Conservation (phyloP, 2,329 filamentous ascomycete species). For the Kalmusia sp. region DNA sequence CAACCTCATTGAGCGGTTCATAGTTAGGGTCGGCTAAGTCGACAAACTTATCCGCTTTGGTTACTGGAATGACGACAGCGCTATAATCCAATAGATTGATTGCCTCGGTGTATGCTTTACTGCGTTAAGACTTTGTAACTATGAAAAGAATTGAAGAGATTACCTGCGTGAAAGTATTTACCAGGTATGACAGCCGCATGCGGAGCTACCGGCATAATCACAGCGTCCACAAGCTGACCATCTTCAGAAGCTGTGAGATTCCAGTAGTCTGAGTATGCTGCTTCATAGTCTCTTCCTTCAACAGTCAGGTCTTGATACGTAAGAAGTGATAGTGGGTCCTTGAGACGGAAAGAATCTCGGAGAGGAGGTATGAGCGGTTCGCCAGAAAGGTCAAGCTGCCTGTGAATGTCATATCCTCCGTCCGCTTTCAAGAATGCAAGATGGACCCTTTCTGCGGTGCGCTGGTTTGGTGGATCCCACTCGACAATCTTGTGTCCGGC, state of each 20-base stretch:
- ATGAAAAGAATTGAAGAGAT: background rate
- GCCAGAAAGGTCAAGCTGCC: constrained; percentile 39
- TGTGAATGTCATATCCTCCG: constrained; percentile 36
- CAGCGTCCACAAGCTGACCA: constrained; percentile 43
- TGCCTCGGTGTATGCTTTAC: constrained; percentile 39
- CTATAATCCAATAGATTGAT: constrained; percentile 42
- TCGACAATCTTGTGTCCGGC: constrained; percentile 30
- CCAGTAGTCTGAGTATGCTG: constrained; percentile 49
- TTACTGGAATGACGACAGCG: constrained; percentile 43
- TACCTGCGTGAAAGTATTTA: constrained; percentile 33
- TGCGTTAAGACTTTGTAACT: background rate
- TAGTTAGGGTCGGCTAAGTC: constrained; percentile 34
- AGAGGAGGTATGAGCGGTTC: constrained; percentile 40
- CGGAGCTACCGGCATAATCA: constrained; percentile 48
- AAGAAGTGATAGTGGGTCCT: constrained; percentile 26
- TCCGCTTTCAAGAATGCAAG: constrained; percentile 39
- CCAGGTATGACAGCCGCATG: constrained; percentile 40
- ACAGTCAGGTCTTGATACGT: constrained; percentile 44
- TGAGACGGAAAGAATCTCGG: constrained; percentile 16
- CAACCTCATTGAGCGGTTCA: constrained; percentile 32
- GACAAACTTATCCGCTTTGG: constrained; percentile 35
- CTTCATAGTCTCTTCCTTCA: constrained; percentile 32
- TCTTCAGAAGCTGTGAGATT: constrained; percentile 33
- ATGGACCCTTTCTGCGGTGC: constrained; percentile 21
- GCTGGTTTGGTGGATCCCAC: constrained; percentile 36